Evolutionary conservation across 352 stramenopile species (phyloP).

Genomic region (Pseudoperonospora humuli): DNA sequence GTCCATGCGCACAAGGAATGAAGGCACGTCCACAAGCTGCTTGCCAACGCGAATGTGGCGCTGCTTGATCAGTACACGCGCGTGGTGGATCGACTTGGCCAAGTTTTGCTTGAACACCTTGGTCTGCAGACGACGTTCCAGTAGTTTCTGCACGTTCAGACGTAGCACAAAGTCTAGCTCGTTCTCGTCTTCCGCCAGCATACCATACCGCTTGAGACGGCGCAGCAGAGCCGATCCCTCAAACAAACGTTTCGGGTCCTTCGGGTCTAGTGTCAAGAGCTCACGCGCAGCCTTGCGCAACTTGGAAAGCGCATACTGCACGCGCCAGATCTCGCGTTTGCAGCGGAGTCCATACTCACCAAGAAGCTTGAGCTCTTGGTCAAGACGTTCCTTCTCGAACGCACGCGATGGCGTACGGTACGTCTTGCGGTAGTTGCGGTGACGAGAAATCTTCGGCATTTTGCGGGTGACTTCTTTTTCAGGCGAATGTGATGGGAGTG

Average conservation of each 20-base stretch:
- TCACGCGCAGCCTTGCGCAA: conserved; percentile 97
- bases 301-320: conserved; percentile 99
- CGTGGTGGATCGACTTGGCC: conserved; percentile 99
- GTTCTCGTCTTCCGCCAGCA: conserved; percentile 96
- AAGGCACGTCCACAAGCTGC: conserved; percentile 98
- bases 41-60: conserved; percentile 99
- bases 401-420: conserved; percentile 98
- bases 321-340: conserved; percentile 99
- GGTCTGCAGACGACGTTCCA: conserved; percentile 98
- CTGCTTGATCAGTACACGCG: conserved; percentile 98
- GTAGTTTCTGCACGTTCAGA: conserved; percentile 97
- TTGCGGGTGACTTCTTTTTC: conserved; percentile 54
- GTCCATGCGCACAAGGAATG: conserved; percentile 97
- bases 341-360: conserved; percentile 99
- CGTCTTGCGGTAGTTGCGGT: conserved; percentile 94
- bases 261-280: conserved; percentile 95
- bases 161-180: conserved; percentile 98
- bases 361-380: conserved; percentile 98
- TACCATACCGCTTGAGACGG: conserved; percentile 94
- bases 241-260: conserved; percentile 99
- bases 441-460: conserved; percentile 85
- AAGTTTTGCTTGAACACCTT: conserved; percentile 99
- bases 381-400: conserved; percentile 99
- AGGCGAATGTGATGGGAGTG: conserved; percentile 66
- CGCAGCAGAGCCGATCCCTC: conserved; percentile 96